Base-by-base conservation (phyloP, 164 flowering plant genomes). In the Tinospora cordifolia region DNA sequence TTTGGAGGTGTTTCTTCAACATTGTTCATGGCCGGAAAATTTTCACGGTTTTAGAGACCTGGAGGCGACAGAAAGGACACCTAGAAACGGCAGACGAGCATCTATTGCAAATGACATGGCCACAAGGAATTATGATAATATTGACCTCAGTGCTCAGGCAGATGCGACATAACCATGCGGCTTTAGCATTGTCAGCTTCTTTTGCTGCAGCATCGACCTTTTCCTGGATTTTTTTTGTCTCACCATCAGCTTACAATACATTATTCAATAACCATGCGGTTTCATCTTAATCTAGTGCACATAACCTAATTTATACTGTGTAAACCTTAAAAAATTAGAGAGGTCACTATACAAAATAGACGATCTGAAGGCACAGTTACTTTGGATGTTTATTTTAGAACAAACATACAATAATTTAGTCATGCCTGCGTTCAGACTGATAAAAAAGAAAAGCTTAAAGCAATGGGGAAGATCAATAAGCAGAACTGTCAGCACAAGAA, bases 131-230 rank as follows among this genome's bases (percentile, higher is more conserved):
- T 27, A 92, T 72, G 0, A 92, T 81, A 11, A 84, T 77, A 68
- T 88, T 88, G 26, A 94, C 89, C 76, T 94, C 98, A 22, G 81
- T 79, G 65, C 68, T 85, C 78, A 91, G 78, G 77, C 97, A 94
- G 49, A 94, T 77, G 59, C 97, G 84, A 69, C 97, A 94, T 5
- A 80, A 65, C 97, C 98, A 94, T 69, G 97, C 93, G 39, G 87
- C 75, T 78, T 92, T 94, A n/a, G 97, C 97, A 58, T 82, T 82
- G 40, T 94, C 97, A 21, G 96, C 96, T 84, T 91, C 98, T 79
- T 88, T 91, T 24, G 83, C 69, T 39, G 97, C 91, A 36, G 66
- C 69, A 1, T 92, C 95, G 25, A 85, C 86, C 75, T 79, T 90
- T 76, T 89, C 97, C 98, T 91, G 89, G 78, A 84, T 68, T 70